phyloP scores from a whole-genome alignment of 805 yeast species.

The Metschnikowia amazonensis region DNA sequence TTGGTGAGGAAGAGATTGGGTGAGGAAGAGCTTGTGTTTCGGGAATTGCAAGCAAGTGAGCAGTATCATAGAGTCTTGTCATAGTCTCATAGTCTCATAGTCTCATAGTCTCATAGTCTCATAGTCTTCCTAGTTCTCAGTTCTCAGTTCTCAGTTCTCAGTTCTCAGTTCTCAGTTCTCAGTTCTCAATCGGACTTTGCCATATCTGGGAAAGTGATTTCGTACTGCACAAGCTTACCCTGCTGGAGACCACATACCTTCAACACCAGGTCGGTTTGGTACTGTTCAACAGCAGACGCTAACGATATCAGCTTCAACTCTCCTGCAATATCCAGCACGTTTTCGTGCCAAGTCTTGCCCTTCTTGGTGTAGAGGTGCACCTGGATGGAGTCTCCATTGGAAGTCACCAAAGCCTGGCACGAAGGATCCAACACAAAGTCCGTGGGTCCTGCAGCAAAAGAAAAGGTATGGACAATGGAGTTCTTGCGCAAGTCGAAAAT shows the following conservation, averaged over 20 bases:
- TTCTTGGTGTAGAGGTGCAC: slow-evolving; percentile 39
- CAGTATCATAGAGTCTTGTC: too few species aligned
- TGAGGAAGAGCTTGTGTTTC: too few species aligned
- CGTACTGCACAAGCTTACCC: slow-evolving; percentile 4
- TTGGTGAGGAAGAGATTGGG: too few species aligned
- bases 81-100: too few species aligned
- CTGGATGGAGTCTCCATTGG: slow-evolving; percentile 17
- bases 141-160: too few species aligned
- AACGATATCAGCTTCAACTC: slow-evolving; percentile 5
- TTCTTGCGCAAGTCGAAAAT: slow-evolving; percentile 50
- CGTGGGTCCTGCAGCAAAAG: slow-evolving; percentile 7
- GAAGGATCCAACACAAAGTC: slow-evolving; percentile 35
- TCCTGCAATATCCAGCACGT: slow-evolving; percentile 5
- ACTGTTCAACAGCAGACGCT: slow-evolving; percentile 8
- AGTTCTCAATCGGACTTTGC: too few species aligned
- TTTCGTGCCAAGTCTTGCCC: slow-evolving; percentile 34
- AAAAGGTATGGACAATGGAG: slow-evolving; percentile 20
- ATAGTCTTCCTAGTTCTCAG: too few species aligned
- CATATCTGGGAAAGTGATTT: background rate
- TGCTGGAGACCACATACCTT: slow-evolving; percentile 9
- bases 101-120: too few species aligned
- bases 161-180: too few species aligned
- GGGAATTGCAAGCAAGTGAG: too few species aligned
- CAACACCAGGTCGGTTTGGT: slow-evolving; percentile 6
- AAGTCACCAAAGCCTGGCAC: slow-evolving; percentile 28